Evolutionary conservation across 129 eudicot genomes (phyloP), one percentile per base, ranked within the genome.

Genomic region (Saposhnikovia divaricata): DNA sequence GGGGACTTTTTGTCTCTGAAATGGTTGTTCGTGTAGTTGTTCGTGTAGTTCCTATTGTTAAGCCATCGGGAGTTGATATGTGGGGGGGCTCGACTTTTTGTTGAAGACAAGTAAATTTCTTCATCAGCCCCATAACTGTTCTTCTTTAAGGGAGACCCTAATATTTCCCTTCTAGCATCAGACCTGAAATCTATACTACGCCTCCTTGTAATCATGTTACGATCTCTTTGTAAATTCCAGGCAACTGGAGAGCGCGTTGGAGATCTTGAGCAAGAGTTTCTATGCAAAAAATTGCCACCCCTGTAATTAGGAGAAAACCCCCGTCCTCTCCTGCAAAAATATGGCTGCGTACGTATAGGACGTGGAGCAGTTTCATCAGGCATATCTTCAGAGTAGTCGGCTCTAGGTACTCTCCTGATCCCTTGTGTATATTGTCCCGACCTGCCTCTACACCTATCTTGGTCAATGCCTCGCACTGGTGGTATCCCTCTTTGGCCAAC

Each of bases 191-290:
- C 88, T 25, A 94, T 94, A 55, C 88, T 90, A 57, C 50, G 83
- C 16, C 80, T 78, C 81, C 83, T 87, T 34, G 79, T 38, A 74
- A 83, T 81, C 65, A 83, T 66, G 8, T 80, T 80, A 14, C 86
- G 23, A 72, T 81, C 89, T 70, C 89, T 86, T 78, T 83, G 87
- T 34, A 81, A 78, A 81, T 83, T 79, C 94, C 91, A 92, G 5
- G 90, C 63, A 61, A 81, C 83, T 7, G 93, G 95, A 11, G 98
- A 89, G 53, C 89, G 91, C 9, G 90, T 75, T 84, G 89, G 81
- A 31, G 98, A 93, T 85, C 90, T 85, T 42, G 97, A 89, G 27
- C 91, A 84, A 0, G 72, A 65, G 23, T 87, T 86, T 44, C 88
- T 88, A 10, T 80, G 85, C 43, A 85, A 72, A 79, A 10, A 61